A percentile compares a stretch with the other conserved stretches of the same genome.
Conservation (phyloP, 352 stramenopile genomes). For the Salisapilia sapeloensis region DNA sequence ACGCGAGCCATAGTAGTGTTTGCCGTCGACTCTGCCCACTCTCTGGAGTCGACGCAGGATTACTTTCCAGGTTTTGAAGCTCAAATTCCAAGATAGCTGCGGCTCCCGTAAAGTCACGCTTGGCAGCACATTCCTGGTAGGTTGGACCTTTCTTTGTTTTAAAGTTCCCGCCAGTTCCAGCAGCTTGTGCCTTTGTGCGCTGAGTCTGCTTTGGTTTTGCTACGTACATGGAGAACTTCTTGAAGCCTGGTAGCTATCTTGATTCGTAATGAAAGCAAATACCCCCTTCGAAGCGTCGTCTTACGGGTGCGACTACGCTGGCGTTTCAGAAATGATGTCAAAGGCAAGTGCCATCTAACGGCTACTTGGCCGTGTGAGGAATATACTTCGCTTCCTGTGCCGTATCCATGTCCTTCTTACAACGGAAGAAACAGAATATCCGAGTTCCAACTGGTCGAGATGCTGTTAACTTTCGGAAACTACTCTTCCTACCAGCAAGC, state of each 20-base stretch:
- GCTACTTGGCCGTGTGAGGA: no score
- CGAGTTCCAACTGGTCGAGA: slow-evolving; percentile 48
- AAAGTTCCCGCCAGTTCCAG: slow-evolving; percentile 36
- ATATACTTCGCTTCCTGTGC: no score
- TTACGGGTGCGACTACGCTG: no score
- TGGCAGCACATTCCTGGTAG: slow-evolving; percentile 54
- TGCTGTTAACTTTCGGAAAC: slow-evolving; percentile 62
- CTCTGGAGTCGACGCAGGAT: slow-evolving; percentile 22
- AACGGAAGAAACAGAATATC: slow-evolving; percentile 45
- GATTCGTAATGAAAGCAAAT: no score
- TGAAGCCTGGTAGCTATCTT: no score
- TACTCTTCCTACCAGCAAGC: slow-evolving; percentile 49
- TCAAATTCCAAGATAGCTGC: slow-evolving; percentile 91
- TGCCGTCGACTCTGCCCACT: slow-evolving; percentile 32
- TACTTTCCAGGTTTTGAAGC: slow-evolving; percentile 83
- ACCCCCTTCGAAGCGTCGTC: no score
- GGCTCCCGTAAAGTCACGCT: slow-evolving; percentile 89
- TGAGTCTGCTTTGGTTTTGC: slow-evolving; percentile 65
- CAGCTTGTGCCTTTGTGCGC: slow-evolving; percentile 26
- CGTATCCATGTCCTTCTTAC: slow-evolving; percentile 47
- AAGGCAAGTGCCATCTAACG: no score
- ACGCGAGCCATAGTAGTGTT: slow-evolving; percentile 87
- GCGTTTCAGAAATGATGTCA: no score
- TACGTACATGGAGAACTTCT: slow-evolving; percentile 42
- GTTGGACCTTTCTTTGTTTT: slow-evolving; percentile 69